Evolutionary conservation across 345 rosid genomes (phyloP).

Genomic region (Euphorbia peplus): DNA sequence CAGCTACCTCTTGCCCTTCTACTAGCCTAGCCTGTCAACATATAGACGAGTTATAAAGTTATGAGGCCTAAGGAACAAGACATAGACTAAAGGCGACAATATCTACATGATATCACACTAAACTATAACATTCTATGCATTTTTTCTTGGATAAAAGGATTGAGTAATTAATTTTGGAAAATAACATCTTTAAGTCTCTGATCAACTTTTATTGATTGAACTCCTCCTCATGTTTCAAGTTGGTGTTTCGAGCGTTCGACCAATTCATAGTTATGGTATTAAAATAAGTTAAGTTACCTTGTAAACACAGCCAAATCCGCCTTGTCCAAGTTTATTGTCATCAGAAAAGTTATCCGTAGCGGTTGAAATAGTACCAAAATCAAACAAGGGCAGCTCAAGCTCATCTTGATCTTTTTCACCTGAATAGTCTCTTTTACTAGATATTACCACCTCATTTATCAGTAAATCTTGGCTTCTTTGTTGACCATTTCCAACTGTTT

Average conservation of each 20-base stretch:
- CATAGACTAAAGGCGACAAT: too few relatives aligned
- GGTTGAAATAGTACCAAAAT: conserved; percentile 38
- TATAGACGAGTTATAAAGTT: too few relatives aligned
- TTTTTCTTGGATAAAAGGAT: too few relatives aligned
- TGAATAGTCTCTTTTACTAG: conserved; percentile 52
- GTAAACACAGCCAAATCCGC: conserved; percentile 78
- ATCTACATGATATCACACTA: too few relatives aligned
- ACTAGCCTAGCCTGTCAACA: conserved; percentile 47
- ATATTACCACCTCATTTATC: conserved; percentile 51
- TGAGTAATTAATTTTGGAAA: background rate
- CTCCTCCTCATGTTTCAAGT: too few relatives aligned
- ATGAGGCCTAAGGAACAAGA: too few relatives aligned
- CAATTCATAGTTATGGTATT: too few relatives aligned
- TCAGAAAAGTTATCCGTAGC: conserved; percentile 51
- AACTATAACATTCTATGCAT: too few relatives aligned
- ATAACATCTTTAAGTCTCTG: too few relatives aligned
- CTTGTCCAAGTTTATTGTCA: conserved; percentile 56
- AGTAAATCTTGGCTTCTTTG: conserved; percentile 68
- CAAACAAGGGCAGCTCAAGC: conserved; percentile 49
- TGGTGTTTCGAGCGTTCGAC: too few relatives aligned
- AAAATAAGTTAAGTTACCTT: conserved; percentile 41
- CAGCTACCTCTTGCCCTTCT: conserved; percentile 69
- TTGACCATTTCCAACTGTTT: conserved; percentile 30
- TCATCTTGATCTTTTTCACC: conserved; percentile 44
- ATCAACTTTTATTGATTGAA: too few relatives aligned